Base-by-base conservation (phyloP, 345 rosid genomes). In the Hypericum perforatum region DNA sequence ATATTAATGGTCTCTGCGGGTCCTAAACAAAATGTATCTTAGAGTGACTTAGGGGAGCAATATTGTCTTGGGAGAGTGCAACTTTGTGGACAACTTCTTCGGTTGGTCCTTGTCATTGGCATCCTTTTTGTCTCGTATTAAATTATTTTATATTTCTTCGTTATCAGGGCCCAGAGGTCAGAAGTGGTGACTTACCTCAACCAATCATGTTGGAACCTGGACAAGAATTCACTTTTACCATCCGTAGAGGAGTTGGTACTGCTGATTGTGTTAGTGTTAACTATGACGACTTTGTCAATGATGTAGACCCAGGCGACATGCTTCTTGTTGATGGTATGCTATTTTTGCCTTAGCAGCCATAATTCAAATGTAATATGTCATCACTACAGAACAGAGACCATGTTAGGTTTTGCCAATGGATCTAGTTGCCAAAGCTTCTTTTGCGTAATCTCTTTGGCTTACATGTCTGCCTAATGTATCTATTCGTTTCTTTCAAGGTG, bases 171-270 rank as follows among this genome's bases (percentile, higher is more conserved):
- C 98, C 98, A 32, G 97, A 92, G 68, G 98, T 88, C 53, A 80
- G 98, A 78, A 88, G 98, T 62, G 97, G 98, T 16, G 98, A 92
- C 86, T 71, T 92, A 76, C 98, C 95, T 0, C 97, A 88, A 57
- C 95, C 97, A 53, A 79, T 85, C 49, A 77, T 37, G 57, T 66
- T 92, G 63, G 36, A 67, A 16, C 55, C 80, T 1, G 95, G 98
- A 48, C 98, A 92, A 72, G 97, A 85, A 61, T 92, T 88, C 67
- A 92, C 91, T 62, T 92, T 92, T 77, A 92, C 98, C 0, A 89
- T 79, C 32, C 76, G 59, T 59, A 78, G 98, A 74, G 97, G 98
- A 47, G 85, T 88, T 68, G 90, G 95, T 48, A 85, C 84, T 44
- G 67, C 78, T 37, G 94, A 64, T 53, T 82, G 95, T 72, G 97